Evolutionary conservation across 2,329 filamentous ascomycete species (phyloP).

Genomic region (Stachybotrys elegans): DNA sequence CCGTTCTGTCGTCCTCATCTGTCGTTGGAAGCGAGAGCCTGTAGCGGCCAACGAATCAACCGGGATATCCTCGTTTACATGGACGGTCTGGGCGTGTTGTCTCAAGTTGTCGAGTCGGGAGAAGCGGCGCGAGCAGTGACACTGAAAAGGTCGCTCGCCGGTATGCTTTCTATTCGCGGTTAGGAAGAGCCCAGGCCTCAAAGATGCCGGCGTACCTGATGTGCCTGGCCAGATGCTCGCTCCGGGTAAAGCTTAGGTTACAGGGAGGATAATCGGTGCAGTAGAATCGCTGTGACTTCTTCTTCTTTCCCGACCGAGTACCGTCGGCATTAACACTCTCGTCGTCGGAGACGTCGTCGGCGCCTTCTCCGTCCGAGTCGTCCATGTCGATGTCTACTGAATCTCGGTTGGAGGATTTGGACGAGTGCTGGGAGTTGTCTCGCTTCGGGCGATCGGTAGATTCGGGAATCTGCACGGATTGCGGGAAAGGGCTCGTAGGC

Average conservation of each 20-base stretch:
- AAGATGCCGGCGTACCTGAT: slow-evolving; percentile 60
- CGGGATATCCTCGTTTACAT: slow-evolving; percentile 96
- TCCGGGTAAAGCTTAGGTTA: slow-evolving; percentile 89
- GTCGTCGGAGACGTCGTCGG: slow-evolving; percentile 57
- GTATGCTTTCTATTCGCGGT: slow-evolving; percentile 74
- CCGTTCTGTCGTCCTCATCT: slow-evolving; percentile 83
- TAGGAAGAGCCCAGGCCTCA: slow-evolving; percentile 3
- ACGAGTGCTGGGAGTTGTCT: slow-evolving; percentile 56
- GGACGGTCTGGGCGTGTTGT: slow-evolving; percentile 95
- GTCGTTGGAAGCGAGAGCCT: slow-evolving; percentile 85
- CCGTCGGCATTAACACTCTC: slow-evolving; percentile 60
- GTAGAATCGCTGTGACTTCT: slow-evolving; percentile 93
- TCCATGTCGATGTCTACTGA: slow-evolving; percentile 73
- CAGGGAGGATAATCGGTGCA: slow-evolving; percentile 94
- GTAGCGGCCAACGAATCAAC: slow-evolving; percentile 89
- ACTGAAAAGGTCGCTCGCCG: slow-evolving; percentile 92
- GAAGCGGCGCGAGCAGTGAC: slow-evolving; percentile 89
- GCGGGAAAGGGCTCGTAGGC: slow-evolving; percentile 47
- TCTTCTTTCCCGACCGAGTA: slow-evolving; percentile 79
- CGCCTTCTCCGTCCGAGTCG: slow-evolving; percentile 63
- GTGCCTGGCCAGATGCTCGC: slow-evolving; percentile 90
- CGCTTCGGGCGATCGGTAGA: slow-evolving; percentile 31
- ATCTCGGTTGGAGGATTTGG: slow-evolving; percentile 47
- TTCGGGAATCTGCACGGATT: slow-evolving; percentile 42
- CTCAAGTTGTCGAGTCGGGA: slow-evolving; percentile 91